These are phyloP conservation scores for Starmerella vaccinii DNA, from an alignment of 805 yeast genomes.

Conservation along the genomic window DNA sequence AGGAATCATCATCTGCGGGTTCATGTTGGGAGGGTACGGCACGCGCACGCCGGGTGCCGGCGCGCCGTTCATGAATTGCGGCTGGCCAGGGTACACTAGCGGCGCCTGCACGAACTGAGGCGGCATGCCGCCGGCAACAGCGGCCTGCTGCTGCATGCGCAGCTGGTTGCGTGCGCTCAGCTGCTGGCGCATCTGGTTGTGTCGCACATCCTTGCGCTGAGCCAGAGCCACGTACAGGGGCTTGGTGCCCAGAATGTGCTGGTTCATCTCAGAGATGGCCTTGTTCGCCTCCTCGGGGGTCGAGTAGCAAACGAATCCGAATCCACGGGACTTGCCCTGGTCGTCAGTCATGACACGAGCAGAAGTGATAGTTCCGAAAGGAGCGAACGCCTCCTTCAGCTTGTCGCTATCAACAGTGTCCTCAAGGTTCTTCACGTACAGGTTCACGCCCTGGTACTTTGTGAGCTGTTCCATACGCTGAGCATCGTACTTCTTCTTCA, in stretches of 20 bases:
- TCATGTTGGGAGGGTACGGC: conserved; percentile 31
- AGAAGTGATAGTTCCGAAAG: conserved; percentile 89
- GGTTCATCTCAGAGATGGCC: conserved; percentile 98
- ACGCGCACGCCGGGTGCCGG: conserved; percentile 50
- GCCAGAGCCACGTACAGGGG: conserved; percentile 98
- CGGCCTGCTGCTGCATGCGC: conserved; percentile 93
- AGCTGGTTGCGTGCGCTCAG: conserved; percentile 96
- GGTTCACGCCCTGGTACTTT: conserved; percentile 95
- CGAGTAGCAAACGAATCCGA: conserved; percentile 96
- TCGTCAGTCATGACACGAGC: conserved; percentile 95
- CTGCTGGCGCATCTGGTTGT: conserved; percentile 94
- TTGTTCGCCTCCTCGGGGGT: conserved; percentile 98
- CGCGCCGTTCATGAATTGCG: conserved; percentile 68
- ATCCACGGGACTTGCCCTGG: conserved; percentile 90
- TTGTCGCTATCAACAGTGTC: conserved; percentile 85
- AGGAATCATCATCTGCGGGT: conserved; percentile 30
- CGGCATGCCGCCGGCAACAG: conserved; percentile 66
- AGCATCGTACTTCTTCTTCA: conserved; percentile 87
- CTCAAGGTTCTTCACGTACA: conserved; percentile 93
- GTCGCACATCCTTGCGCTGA: conserved; percentile 96
- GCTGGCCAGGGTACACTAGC: conserved; percentile 44
- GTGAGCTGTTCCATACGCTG: conserved; percentile 81
- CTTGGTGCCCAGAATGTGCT: conserved; percentile 86
- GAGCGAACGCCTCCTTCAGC: conserved; percentile 82
- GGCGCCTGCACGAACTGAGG: conserved; percentile 60